phyloP scores from a whole-genome alignment of 345 rosid species.

The Syzygium aromaticum region DNA sequence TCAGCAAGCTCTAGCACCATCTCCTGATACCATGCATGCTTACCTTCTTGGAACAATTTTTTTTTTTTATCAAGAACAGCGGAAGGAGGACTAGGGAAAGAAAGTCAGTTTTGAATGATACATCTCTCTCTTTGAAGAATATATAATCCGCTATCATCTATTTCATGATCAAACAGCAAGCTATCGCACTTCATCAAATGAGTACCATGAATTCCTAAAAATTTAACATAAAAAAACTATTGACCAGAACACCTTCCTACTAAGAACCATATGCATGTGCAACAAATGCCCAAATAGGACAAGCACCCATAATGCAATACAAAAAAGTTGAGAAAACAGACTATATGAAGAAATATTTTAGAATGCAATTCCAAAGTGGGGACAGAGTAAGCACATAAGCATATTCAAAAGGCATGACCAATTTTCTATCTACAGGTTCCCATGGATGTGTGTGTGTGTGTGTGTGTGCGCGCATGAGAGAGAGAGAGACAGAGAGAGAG shows the following conservation, averaged over 20 bases:
- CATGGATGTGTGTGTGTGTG: background rate
- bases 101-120: background rate
- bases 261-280: background rate
- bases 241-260: background rate
- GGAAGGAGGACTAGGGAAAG: background rate
- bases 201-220: background rate
- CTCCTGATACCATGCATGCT: background rate
- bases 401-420: background rate
- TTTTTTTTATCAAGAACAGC: background rate
- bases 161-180: background rate
- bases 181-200: background rate
- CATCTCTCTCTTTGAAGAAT: background rate
- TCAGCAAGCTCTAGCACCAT: background rate
- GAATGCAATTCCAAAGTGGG: background rate
- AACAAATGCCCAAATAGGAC: background rate
- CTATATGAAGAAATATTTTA: background rate
- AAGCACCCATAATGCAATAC: background rate
- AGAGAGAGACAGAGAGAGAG: background rate
- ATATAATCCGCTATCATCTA: background rate
- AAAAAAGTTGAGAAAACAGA: background rate
- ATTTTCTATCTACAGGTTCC: background rate
- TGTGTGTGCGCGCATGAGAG: background rate
- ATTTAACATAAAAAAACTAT: too few relatives aligned
- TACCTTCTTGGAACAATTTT: background rate
- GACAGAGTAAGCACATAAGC: background rate